Base-by-base conservation (phyloP, 352 stramenopile species). In the Phytophthora hybrid region DNA sequence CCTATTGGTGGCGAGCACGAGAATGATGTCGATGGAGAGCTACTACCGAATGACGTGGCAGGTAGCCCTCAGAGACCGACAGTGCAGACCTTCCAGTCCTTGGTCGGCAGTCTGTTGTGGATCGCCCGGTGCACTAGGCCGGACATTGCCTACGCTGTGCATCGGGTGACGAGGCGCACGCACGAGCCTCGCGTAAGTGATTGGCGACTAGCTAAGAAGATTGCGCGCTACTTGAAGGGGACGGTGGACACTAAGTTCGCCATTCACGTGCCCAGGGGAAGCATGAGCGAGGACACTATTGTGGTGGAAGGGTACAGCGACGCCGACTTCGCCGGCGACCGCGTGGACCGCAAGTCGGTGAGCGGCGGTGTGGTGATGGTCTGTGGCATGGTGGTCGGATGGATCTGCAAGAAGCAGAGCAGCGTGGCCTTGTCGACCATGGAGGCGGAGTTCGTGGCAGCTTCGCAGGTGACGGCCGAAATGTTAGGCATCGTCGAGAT, bases 51-150 rank as follows among this genome's bases (percentile, higher is more conserved):
- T 5, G 37, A 46, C 37, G 37, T 11, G 37, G 37, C 37, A 46
- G 37, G 37, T 46, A 18, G 37, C 37, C 37, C 37, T 46, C 37
- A 46, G 37, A 46, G 37, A 4, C 37, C 37, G 37, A 46, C 37
- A 46, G 37, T 46, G 37, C 2, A 59, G 46, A 76, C 23, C 5
- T 82, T 86, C n/a, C 74, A 79, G 71, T 81, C 76, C 0, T 16
- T 88, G 5, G 66, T 83, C 0, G 77, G 74, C 0, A 84, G 69
- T 11, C 57, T 87, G 19, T 54, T 84, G 2, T 87, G 77, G 74
- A 69, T 78, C 5, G 26, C 75, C 2, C n/a, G 75, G 5, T 85
- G 71, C 56, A 83, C 74, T 3, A 18, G 74, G 8, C 71, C 71
- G 0, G 79, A 79, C 59, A 81, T 84, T 5, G 16, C 69, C 0